A percentile compares a stretch with the other conserved stretches of the same genome.
These are phyloP conservation scores for Mycosphaerella sp. DNA, from an alignment of 2,329 filamentous ascomycete species.

Conservation along the genomic window DNA sequence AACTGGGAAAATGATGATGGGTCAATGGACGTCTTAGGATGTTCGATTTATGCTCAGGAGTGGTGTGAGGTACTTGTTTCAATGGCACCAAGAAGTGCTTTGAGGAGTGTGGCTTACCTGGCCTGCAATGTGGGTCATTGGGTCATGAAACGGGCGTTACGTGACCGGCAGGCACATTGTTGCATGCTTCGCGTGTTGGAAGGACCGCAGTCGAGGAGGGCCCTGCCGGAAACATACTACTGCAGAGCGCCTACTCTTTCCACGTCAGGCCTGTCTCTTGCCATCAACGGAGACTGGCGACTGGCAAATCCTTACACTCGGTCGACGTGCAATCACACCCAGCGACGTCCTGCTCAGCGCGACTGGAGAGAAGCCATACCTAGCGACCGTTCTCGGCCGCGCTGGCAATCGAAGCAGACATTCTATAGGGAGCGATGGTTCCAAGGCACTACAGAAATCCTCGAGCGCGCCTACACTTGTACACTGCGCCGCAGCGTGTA, in stretches of 20 bases:
- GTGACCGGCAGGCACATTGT: neutral
- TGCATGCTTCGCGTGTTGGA: neutral
- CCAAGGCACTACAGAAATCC: neutral
- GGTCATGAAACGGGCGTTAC: neutral
- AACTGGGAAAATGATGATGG: neutral
- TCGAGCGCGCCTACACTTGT: neutral
- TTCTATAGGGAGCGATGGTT: neutral
- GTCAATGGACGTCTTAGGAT: neutral
- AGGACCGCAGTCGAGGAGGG: neutral
- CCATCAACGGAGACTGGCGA: neutral
- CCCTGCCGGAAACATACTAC: neutral
- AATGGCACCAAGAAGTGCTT: neutral
- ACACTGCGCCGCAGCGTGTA: neutral
- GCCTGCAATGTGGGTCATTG: neutral
- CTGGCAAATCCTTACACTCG: neutral
- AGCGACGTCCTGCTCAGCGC: neutral
- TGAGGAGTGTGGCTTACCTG: neutral
- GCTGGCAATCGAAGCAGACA: neutral
- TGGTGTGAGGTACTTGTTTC: neutral
- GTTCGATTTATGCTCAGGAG: neutral
- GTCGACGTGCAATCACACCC: neutral
- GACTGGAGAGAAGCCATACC: neutral
- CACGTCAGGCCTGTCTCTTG: neutral
- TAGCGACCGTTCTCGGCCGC: neutral
- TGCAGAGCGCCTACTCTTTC: neutral